Base-by-base conservation (phyloP, 495 filamentous ascomycete genomes). In the Podospora tetraspora region DNA sequence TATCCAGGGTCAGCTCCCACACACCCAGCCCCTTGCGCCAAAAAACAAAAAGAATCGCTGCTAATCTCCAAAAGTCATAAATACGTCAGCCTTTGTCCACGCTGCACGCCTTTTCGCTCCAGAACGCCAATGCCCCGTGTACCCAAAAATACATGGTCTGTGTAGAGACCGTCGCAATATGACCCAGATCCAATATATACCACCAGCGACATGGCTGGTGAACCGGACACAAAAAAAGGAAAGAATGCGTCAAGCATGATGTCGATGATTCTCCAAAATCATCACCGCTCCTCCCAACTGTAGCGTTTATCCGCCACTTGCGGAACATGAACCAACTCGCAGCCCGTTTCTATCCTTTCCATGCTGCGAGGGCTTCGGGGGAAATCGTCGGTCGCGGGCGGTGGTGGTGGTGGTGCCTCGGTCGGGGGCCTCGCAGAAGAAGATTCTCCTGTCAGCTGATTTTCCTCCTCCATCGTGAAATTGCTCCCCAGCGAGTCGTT, bases 251-350 rank as follows among this genome's bases (percentile, higher is more conserved):
- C 65, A 66, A 66, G 65, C 65, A 66, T 66, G 65, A 61, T 13
- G 32, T 34, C 52, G 23, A 25, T 64, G 22, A 25, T 43, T 56
- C 19, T 27, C 13, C 25, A 10, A 52, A 64, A 66, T 66, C 60
- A 61, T 61, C 34, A 66, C 19, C 60, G 37, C 16, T 66, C 65
- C 68, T 86, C 84, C 83, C 83, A 86, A 66, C 81, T 83, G 66
- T 83, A 86, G 59, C 84, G 76, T 65, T 80, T 80, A 30, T 80
- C 82, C 19, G 83, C 83, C 30, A 80, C 75, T 64, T 84, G 81
- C 8, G 84, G 84, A 25, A 85, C 79, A 62, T 85, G 84, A 9
- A 85, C 75, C 24, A 86, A 68, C 61, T 84, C 84, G 13, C 70
- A 75, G 0, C 80, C 81, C 30, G 71, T 30, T 25, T 78, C 67